Evolutionary conservation across 257 asterid species (phyloP).

Genomic region (Gentiana straminea): DNA sequence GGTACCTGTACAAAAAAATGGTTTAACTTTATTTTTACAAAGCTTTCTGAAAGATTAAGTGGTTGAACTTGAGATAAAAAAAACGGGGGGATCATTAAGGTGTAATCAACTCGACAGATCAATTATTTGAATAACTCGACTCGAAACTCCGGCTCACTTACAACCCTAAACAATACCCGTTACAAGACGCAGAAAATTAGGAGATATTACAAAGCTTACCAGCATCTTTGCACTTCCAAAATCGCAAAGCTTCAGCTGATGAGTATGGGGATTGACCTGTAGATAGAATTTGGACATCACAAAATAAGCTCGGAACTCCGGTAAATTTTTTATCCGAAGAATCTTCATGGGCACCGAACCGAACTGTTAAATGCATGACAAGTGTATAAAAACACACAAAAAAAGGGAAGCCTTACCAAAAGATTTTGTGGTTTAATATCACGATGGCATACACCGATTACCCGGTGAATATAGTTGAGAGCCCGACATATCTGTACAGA

Average conservation of each 20-base stretch:
- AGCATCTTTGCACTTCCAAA: conserved; percentile 95
- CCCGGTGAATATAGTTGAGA: conserved; percentile 61
- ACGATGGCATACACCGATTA: conserved; percentile 79
- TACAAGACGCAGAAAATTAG: not conserved
- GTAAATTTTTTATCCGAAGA: no score
- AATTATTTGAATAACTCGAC: not conserved
- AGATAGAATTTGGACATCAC: not conserved
- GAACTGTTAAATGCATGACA: not conserved
- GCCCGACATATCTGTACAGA: conserved; percentile 71
- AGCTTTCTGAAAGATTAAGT: not conserved
- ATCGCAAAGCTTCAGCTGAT: conserved; percentile 87
- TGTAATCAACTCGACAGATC: not conserved
- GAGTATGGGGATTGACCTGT: conserved; percentile 84
- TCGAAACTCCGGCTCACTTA: no score
- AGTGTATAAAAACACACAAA: not conserved
- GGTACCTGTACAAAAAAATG: conserved; percentile 37
- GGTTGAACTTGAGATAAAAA: not conserved
- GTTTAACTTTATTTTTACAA: conserved; percentile 3
- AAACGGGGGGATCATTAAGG: not conserved
- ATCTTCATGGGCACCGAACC: no score
- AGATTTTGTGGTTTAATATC: conserved; percentile 95
- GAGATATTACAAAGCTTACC: conserved; percentile 34
- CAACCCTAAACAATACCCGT: no score
- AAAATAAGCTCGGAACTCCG: not conserved
- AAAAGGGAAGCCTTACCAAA: conserved; percentile 37